Base-by-base conservation (phyloP, 2,329 filamentous ascomycete species). In the Trichoderma gracile region DNA sequence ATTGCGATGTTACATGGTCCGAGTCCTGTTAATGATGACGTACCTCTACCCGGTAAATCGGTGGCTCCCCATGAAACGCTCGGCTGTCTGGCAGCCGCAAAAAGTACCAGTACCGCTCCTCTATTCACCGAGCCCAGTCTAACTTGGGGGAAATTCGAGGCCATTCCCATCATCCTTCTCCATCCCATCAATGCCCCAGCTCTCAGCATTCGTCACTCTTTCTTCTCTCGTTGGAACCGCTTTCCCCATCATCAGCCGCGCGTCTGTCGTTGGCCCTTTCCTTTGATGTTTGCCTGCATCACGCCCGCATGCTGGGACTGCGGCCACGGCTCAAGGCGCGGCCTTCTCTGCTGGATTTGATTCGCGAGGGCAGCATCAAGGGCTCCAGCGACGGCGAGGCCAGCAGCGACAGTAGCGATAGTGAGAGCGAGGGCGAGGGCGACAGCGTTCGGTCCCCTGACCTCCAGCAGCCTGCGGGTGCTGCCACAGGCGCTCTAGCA, bases 271-370 rank as follows among this genome's bases (percentile, higher is more conserved):
- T 27, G 23, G 8, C 45, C 49, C 64, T 12, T 33, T 57, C 21
- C 45, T 27, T 52, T 23, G 53, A 46, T 54, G 49, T 38, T 49
- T 49, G 40, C 15, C 50, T 10, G 42, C 30, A 55, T 33, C 43
- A 27, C 30, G 46, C 63, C 71, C 79, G 78, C 69, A 84, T 84
- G 82, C 75, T 82, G 71, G 82, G 82, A 76, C 76, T 84, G 65
- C 78, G 77, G 64, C 80, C 80, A 60, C 78, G 76, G 66, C 76
- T 85, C 69, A 80, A 78, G 80, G 79, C 81, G 71, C 79, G 82
- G 76, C 81, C 80, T 70, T 84, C 82, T 67, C 74, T 85, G 69
- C 78, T 85, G 74, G 82, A 84, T 67, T 77, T 85, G 65, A 75
- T 81, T 68, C 76, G 77, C 66, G 71, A 76, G 69, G 71, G 71